Conservation (phyloP, 306 rosid species). For the Vigna reflexopilosa region DNA sequence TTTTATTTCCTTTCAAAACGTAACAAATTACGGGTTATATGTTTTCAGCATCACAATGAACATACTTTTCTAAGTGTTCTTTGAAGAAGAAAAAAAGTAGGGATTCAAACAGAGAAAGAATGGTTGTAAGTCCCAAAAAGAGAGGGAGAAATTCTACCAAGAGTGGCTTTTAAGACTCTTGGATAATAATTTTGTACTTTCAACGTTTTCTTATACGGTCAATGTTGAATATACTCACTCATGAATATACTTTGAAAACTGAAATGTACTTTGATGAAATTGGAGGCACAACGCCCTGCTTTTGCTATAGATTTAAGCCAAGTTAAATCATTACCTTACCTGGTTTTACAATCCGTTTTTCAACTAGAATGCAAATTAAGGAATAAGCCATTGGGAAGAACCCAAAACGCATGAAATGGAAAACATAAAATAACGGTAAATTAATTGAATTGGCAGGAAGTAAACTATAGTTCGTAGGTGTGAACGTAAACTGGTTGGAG, state of each 20-base stretch:
- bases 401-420: background rate
- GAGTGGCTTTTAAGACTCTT: conserved; percentile 7
- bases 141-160: conserved; percentile 18
- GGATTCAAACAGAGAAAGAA: conserved; percentile 21
- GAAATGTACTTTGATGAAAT: conserved; percentile 33
- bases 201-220: conserved; percentile 31
- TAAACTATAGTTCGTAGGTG: conserved; percentile 44
- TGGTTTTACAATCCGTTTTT: conserved; percentile 8
- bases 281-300: conserved; percentile 15
- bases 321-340: conserved; percentile 30
- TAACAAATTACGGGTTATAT: background rate
- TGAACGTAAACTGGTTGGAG: conserved; percentile 77
- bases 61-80: background rate
- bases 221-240: conserved; percentile 34
- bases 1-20: conserved; percentile 31
- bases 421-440: conserved; percentile 44
- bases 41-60: conserved; percentile 1
- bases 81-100: background rate
- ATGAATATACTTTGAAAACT: conserved; percentile 18
- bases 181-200: conserved; percentile 29
- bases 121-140: conserved; percentile 7
- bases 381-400: background rate
- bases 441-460: conserved; percentile 52
- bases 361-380: background rate
- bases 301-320: conserved; percentile 25